A percentile compares a stretch with the other conserved stretches of the same genome.
These are phyloP conservation scores for Stephanodiscus minutulus DNA, from an alignment of 108 stramenopile genomes.

Conservation along the genomic window DNA sequence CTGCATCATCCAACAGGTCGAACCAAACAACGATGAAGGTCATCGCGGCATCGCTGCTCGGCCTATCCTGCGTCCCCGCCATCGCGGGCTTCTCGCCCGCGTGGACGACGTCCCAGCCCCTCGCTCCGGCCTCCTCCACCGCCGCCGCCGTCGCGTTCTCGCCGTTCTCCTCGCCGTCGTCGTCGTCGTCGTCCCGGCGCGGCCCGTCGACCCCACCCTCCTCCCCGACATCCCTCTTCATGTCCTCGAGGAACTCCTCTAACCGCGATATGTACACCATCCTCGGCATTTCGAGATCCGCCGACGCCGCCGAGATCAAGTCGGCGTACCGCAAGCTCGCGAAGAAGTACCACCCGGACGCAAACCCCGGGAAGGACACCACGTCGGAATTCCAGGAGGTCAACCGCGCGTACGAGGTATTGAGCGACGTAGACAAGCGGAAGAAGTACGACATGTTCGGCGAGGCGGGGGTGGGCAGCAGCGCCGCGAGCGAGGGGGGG, in stretches of 20 bases:
- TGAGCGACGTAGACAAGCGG: slow-evolving; percentile 86
- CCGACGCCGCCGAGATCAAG: slow-evolving; percentile 82
- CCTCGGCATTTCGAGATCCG: slow-evolving; percentile 70
- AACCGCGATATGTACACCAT: slow-evolving; percentile 80
- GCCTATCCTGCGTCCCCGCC: slow-evolving; percentile 24
- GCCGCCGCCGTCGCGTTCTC: slow-evolving; percentile 1
- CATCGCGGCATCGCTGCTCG: slow-evolving; percentile 26
- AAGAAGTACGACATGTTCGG: slow-evolving; percentile 92
- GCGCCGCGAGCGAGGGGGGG: slow-evolving; percentile 53
- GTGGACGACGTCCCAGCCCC: slow-evolving; percentile 14
- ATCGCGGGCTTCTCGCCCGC: slow-evolving; percentile 42
- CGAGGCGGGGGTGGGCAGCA: slow-evolving; percentile 68
- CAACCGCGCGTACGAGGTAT: slow-evolving; percentile 91
- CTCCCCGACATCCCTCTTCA: slow-evolving; percentile 58
- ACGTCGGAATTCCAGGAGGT: slow-evolving; percentile 78
- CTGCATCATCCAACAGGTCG: background rate
- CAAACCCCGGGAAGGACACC: slow-evolving; percentile 76
- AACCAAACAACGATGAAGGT: slow-evolving; percentile 14
- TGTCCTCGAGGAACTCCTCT: slow-evolving; percentile 67
- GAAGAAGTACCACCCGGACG: slow-evolving; percentile 88
- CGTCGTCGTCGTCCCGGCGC: slow-evolving; percentile 9
- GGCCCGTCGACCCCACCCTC: slow-evolving; percentile 9
- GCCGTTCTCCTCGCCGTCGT: slow-evolving; percentile 10
- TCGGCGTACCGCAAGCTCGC: slow-evolving; percentile 83
- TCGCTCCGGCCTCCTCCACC: background rate